A percentile compares a stretch with the other conserved stretches of the same genome.
phyloP scores from a whole-genome alignment of 2,329 filamentous ascomycete species.

The Aquanectria penicillioides region DNA sequence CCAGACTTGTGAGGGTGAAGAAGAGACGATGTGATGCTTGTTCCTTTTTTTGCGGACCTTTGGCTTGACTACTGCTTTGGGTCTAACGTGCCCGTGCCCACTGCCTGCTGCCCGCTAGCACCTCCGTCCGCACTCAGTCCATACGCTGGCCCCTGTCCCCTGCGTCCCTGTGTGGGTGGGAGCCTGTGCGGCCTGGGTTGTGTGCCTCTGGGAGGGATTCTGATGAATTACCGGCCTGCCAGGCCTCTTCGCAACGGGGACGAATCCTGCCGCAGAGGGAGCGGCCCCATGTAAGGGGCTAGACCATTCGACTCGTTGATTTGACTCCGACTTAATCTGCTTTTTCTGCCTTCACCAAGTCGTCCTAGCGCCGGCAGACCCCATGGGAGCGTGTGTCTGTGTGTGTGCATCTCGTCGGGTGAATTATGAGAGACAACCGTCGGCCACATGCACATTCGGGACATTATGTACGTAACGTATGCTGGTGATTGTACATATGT shows the following conservation, averaged over 20 bases:
- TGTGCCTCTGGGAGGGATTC: slow-evolving; percentile 3
- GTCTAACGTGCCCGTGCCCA: slow-evolving; percentile 25
- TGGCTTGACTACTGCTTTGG: slow-evolving; percentile 15
- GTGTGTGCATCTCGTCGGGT: too few relatives aligned
- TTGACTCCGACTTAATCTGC: too few relatives aligned
- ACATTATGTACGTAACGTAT: background rate
- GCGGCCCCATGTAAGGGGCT: slow-evolving; percentile 3
- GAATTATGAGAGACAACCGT: too few relatives aligned
- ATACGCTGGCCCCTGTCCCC: background rate
- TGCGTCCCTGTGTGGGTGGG: background rate
- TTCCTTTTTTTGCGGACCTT: slow-evolving; percentile 24
- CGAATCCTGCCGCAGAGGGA: background rate
- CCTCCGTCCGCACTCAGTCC: slow-evolving; percentile 1
- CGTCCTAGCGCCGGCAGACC: too few relatives aligned
- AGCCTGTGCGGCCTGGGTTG: slow-evolving; percentile 2
- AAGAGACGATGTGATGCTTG: slow-evolving; percentile 25
- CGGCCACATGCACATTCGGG: background rate
- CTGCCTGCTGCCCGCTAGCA: slow-evolving; percentile 4
- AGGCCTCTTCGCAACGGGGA: background rate
- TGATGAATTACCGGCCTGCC: background rate
- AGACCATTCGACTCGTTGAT: too few relatives aligned
- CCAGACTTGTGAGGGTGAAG: slow-evolving; percentile 20
- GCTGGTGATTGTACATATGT: slow-evolving; percentile 2
- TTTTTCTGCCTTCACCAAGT: too few relatives aligned
- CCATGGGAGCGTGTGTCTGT: too few relatives aligned